Percentiles rank a stretch among this genome's conserved stretches.
These are phyloP conservation scores for Populus ilicifolia DNA, from an alignment of 345 rosid species.

Conservation along the genomic window DNA sequence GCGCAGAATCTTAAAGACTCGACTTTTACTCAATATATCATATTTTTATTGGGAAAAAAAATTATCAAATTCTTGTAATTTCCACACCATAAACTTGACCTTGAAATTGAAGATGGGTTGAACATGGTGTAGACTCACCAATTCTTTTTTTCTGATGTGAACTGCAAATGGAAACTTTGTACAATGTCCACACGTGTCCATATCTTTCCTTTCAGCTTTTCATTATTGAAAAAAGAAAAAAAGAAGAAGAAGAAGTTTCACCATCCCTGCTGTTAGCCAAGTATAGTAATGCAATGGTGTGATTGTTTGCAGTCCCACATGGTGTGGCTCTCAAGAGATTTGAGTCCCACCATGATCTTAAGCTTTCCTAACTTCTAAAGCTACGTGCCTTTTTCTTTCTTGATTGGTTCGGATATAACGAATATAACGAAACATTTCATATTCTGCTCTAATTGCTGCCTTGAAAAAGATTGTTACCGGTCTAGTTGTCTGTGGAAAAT, in stretches of 20 bases:
- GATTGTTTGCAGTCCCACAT: constrained; percentile 14
- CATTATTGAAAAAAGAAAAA: constrained; percentile 5
- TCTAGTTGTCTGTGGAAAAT: not conserved
- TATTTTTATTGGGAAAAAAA: no score
- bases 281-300: constrained; percentile 8
- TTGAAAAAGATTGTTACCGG: not conserved
- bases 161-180: not conserved
- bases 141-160: not conserved
- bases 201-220: not conserved
- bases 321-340: not conserved
- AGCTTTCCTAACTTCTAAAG: constrained; percentile 19
- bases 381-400: constrained; percentile 7
- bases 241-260: not conserved
- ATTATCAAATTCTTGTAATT: no score
- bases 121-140: not conserved
- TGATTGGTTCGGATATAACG: constrained; percentile 13
- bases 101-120: not conserved
- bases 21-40: no score
- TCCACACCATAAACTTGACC: no score
- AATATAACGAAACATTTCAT: not conserved
- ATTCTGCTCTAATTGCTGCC: not conserved
- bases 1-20: no score
- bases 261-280: not conserved
- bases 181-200: not conserved
- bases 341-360: constrained; percentile 34